Evolutionary conservation across 495 filamentous ascomycete genomes (phyloP), one percentile per base, ranked within the genome.

Genomic region (Hypoxylon subgilvum): DNA sequence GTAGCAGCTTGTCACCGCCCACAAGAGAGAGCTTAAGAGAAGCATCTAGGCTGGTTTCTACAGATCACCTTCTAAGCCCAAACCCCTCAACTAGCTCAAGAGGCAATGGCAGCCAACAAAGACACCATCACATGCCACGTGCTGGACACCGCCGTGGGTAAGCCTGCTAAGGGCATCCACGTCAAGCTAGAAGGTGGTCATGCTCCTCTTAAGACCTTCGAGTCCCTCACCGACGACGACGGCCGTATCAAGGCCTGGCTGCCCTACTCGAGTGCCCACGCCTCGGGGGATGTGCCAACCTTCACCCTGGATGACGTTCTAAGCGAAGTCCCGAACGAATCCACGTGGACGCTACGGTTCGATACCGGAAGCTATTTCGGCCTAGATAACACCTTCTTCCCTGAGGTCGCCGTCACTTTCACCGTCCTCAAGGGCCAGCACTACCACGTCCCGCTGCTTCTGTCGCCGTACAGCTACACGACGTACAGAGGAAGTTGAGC

Each of bases 401-500:
- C 90, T 18, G 88, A 92, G 74, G 91, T 97, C n/a, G 85, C 87
- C 71, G 82, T 98, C 32, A 84, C 84, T 46, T 96, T 98, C 71
- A 83, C 82, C 36, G 91, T 93, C 2, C 80, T 83, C 57, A 79
- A 81, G 41, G 85, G 77, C 9, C 82, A 88, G 75, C 89, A 95
- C 75, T 97, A 92, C 65, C 94, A 98, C 82, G 88, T 98, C 3
- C 94, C 94, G 19, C 75, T 98, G 69, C 63, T 98, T 70, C 69
- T 98, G 74, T 85, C 90, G 48, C 92, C 92, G 35, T 97, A 86
- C 78, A 91, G 87, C 67, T 98, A 96, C 76, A 90, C 90, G 42
- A 97, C 94, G 4, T 98, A 98, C 73, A 78, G 94, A 65, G 94
- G 94, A 25, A 84, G 80, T 52, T 86, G 61, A 67, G 47, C 39